Percentiles rank a stretch among this genome's conserved stretches.
phyloP scores from a whole-genome alignment of 2,329 filamentous ascomycete genomes.

The Chaetomiaceae sp. region DNA sequence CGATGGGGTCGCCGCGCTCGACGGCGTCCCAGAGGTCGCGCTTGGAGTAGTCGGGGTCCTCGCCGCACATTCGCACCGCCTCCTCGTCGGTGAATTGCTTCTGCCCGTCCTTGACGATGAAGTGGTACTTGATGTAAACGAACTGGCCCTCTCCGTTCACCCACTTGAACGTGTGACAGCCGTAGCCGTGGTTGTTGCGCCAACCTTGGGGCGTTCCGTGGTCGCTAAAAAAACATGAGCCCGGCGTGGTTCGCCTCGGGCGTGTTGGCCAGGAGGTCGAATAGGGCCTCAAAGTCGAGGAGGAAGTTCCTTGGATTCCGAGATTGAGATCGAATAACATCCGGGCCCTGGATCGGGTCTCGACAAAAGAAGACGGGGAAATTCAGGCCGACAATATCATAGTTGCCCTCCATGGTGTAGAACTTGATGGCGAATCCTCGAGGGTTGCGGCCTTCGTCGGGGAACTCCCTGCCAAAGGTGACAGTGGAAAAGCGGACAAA shows the following conservation, averaged over 20 bases:
- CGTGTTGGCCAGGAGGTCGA: constrained; percentile 41
- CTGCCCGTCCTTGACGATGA: constrained; percentile 67
- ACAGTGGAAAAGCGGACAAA: constrained; percentile 76
- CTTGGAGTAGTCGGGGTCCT: constrained; percentile 48
- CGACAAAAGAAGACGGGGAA: constrained; percentile 73
- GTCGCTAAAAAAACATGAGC: constrained; percentile 70
- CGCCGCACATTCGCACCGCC: constrained; percentile 40
- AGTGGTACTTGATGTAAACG: constrained; percentile 74
- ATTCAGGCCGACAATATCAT: constrained; percentile 68
- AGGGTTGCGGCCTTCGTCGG: constrained; percentile 76
- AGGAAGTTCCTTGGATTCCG: constrained; percentile 65
- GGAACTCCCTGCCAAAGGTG: constrained; percentile 67
- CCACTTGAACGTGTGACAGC: constrained; percentile 72
- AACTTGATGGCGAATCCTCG: constrained; percentile 74
- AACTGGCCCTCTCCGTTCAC: constrained; percentile 62
- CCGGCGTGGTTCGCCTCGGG: constrained; percentile 68
- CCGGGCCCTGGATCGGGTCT: constrained; percentile 67
- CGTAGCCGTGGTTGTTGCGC: constrained; percentile 82
- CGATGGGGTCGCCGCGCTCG: constrained; percentile 45
- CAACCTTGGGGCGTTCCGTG: constrained; percentile 65
- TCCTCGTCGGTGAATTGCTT: constrained; percentile 67
- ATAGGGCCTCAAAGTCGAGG: constrained; percentile 32
- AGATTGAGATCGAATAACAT: constrained; percentile 58
- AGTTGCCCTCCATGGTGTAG: constrained; percentile 73
- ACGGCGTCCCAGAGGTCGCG: constrained; percentile 54